Evolutionary conservation across 2,329 filamentous ascomycete genomes (phyloP).

Genomic region (Fusarium brevicatenulatum): DNA sequence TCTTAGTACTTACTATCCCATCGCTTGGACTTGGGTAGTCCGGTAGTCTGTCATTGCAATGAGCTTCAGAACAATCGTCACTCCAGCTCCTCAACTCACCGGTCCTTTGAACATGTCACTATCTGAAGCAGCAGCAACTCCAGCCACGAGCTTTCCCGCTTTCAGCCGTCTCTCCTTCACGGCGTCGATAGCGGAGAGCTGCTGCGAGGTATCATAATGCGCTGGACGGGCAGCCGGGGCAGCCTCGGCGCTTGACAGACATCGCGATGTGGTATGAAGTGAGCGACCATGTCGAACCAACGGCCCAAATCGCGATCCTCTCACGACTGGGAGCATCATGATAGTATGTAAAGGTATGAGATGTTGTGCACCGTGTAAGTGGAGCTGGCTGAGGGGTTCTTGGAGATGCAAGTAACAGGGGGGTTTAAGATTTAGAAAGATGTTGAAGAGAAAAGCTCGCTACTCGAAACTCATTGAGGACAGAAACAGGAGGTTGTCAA

Average conservation of each 20-base stretch:
- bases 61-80: background rate
- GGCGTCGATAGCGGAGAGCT: constrained; percentile 44
- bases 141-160: constrained; percentile 76
- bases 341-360: background rate
- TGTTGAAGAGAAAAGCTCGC: background rate
- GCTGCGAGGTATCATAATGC: constrained; percentile 36
- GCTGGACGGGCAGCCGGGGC: constrained; percentile 40
- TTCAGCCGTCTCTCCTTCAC: constrained; percentile 65
- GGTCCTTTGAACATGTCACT: constrained; percentile 86
- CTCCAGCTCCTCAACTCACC: constrained; percentile 54
- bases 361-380: constrained; percentile 19
- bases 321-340: constrained; percentile 38
- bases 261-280: constrained; percentile 33
- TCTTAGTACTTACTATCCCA: constrained; percentile 79
- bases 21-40: constrained; percentile 80
- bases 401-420: background rate
- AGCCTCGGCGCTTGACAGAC: constrained; percentile 40
- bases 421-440: background rate
- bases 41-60: constrained; percentile 45
- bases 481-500: background rate
- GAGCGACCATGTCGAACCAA: constrained; percentile 14
- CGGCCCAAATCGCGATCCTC: constrained; percentile 33
- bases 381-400: background rate
- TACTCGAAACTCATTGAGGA: background rate
- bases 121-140: constrained; percentile 79